phyloP scores from a whole-genome alignment of 148 eudicot genomes.

The Rhododendron henanense region DNA sequence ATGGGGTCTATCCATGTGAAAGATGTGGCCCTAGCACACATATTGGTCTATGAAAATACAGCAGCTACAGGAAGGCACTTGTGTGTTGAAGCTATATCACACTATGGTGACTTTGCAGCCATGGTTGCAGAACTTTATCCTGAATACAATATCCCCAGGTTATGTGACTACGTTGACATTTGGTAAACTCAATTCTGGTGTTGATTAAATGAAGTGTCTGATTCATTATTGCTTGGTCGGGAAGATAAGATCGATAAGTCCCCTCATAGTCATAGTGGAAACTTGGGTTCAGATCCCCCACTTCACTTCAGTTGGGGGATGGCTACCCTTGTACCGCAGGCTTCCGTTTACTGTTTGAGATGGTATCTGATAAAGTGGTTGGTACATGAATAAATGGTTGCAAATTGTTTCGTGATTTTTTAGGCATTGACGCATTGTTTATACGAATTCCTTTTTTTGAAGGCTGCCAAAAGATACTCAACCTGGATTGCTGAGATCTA shows the following conservation, averaged over 20 bases:
- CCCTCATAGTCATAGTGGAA: background rate
- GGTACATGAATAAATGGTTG: background rate
- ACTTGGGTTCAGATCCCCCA: background rate
- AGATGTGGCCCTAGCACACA: slow-evolving; percentile 96
- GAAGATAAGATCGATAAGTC: background rate
- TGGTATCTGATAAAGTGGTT: background rate
- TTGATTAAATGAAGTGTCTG: background rate
- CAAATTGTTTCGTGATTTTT: background rate
- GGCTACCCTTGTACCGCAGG: background rate
- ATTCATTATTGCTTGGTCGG: background rate
- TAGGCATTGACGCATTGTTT: background rate
- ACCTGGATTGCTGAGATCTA: slow-evolving; percentile 70
- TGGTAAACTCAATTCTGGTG: background rate
- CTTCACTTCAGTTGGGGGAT: background rate
- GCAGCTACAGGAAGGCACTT: slow-evolving; percentile 83
- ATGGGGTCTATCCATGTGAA: slow-evolving; percentile 89
- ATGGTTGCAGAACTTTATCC: slow-evolving; percentile 83
- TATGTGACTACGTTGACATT: slow-evolving; percentile 5
- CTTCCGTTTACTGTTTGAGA: background rate
- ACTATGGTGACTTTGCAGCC: slow-evolving; percentile 82
- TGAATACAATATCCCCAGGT: slow-evolving; percentile 83
- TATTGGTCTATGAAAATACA: slow-evolving; percentile 79
- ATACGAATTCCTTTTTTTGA: slow-evolving; percentile 2
- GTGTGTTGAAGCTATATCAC: slow-evolving; percentile 88
- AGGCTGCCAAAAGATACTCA: slow-evolving; percentile 86